phyloP scores from a whole-genome alignment of 495 filamentous ascomycete species.

The Tuber borchii region DNA sequence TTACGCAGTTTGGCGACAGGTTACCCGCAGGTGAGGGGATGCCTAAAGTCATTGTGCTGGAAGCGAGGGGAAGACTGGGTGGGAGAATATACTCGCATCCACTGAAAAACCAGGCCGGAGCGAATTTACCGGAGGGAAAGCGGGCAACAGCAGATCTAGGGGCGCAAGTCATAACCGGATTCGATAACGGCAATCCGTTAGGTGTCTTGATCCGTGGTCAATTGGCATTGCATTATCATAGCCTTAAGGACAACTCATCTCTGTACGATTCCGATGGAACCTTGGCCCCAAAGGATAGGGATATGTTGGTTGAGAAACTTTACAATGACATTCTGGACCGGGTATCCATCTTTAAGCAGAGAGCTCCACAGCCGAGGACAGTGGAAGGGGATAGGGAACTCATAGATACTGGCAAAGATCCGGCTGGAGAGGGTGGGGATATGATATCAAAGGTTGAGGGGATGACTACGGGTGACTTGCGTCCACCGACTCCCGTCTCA shows the following conservation, averaged over 20 bases:
- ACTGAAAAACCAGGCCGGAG: slow-evolving; percentile 56
- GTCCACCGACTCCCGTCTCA: slow-evolving; percentile 14
- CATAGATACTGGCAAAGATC: slow-evolving; percentile 76
- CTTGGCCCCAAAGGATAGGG: slow-evolving; percentile 68
- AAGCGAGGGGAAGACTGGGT: slow-evolving; percentile 82
- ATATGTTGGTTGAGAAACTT: slow-evolving; percentile 75
- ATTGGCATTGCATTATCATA: slow-evolving; percentile 77
- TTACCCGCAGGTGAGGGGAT: slow-evolving; percentile 58
- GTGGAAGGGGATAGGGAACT: slow-evolving; percentile 79
- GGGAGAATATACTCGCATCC: slow-evolving; percentile 90
- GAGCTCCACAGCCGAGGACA: slow-evolving; percentile 57
- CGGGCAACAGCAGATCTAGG: slow-evolving; percentile 90
- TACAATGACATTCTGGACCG: slow-evolving; percentile 92
- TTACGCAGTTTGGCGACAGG: slow-evolving; percentile 64
- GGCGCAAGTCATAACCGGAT: slow-evolving; percentile 95
- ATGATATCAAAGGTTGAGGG: slow-evolving; percentile 66
- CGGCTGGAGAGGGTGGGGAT: slow-evolving; percentile 60
- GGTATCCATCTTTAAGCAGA: slow-evolving; percentile 79
- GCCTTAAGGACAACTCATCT: slow-evolving; percentile 74
- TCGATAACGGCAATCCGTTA: slow-evolving; percentile 88
- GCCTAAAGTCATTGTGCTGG: slow-evolving; percentile 73
- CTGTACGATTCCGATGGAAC: slow-evolving; percentile 85
- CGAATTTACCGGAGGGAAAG: slow-evolving; percentile 47
- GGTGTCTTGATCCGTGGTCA: slow-evolving; percentile 86
- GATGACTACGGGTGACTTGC: slow-evolving; percentile 30